A percentile compares a stretch with the other conserved stretches of the same genome.
Conservation (phyloP, 305 asterid genomes). For the Plantago lanceolata region DNA sequence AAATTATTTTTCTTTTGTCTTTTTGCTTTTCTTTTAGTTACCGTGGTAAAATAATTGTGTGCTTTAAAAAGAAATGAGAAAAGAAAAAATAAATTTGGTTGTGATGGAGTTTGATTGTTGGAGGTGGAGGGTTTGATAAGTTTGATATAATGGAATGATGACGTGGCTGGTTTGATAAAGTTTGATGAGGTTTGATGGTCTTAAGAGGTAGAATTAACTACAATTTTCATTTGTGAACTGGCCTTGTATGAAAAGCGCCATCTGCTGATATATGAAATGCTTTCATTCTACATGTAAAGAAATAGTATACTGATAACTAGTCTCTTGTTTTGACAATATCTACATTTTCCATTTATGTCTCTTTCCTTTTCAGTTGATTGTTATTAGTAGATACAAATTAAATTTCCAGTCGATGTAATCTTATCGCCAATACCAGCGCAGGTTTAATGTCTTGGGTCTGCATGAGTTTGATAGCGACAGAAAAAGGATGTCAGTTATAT, state of each 20-base stretch:
- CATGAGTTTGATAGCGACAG: conserved; percentile 98
- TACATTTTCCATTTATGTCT: background rate
- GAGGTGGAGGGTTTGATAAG: no score
- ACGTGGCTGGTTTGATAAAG: no score
- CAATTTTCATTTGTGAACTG: conserved; percentile 16
- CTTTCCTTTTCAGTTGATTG: background rate
- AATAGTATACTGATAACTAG: background rate
- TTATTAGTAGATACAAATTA: background rate
- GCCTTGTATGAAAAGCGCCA: background rate
- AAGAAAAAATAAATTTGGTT: no score
- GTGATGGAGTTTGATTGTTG: no score
- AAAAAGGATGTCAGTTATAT: conserved; percentile 93
- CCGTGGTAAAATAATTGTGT: no score
- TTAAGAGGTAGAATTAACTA: no score
- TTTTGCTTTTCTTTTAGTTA: no score
- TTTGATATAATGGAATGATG: no score
- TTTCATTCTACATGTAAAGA: background rate
- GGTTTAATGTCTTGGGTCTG: conserved; percentile 90
- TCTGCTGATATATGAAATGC: background rate
- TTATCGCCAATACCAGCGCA: conserved; percentile 32
- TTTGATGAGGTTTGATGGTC: no score
- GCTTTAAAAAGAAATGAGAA: no score
- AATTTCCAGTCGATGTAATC: conserved; percentile 10
- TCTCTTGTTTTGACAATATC: background rate
- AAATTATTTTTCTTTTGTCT: no score